Evolutionary conservation across 768 basidiomycete genomes (phyloP).

Genomic region (Tricholoma flavovirens): DNA sequence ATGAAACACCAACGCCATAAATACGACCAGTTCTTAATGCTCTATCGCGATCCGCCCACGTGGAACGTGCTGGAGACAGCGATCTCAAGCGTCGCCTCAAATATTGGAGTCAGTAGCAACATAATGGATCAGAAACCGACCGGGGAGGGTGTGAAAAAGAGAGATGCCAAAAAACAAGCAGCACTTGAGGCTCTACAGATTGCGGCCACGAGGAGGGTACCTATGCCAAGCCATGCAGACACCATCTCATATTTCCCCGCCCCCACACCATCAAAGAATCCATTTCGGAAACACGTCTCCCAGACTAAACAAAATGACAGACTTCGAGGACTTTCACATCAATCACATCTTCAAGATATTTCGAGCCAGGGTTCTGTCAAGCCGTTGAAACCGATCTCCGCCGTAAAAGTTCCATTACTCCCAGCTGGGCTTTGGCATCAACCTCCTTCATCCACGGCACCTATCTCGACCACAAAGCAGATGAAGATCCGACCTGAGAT

Average conservation of each 20-base stretch:
- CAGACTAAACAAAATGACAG: neutral
- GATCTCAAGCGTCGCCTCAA: neutral
- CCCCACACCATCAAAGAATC: conserved; percentile 11
- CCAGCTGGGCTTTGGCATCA: conserved; percentile 9
- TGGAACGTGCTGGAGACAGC: conserved; percentile 24
- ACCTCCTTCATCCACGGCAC: conserved; percentile 4
- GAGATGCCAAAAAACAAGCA: neutral
- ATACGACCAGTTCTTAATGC: conserved; percentile 24
- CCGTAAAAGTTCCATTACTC: conserved; percentile 23
- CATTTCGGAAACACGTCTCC: conserved; percentile 11
- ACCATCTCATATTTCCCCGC: neutral
- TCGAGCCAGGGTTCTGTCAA: conserved; percentile 5
- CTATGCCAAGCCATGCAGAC: neutral
- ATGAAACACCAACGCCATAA: neutral
- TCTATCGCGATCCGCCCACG: conserved; percentile 33
- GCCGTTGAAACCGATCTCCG: conserved; percentile 20
- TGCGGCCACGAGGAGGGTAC: neutral
- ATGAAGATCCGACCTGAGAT: neutral
- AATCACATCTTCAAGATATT: neutral
- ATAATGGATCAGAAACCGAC: conserved; percentile 3
- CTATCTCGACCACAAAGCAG: neutral
- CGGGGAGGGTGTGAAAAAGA: neutral
- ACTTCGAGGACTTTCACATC: neutral
- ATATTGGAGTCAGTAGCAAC: too few species aligned
- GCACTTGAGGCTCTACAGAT: neutral